Percentiles rank a stretch among this genome's conserved stretches.
These are phyloP conservation scores for Botrytis sinoallii DNA, from an alignment of 2,329 filamentous ascomycete genomes.

Conservation along the genomic window DNA sequence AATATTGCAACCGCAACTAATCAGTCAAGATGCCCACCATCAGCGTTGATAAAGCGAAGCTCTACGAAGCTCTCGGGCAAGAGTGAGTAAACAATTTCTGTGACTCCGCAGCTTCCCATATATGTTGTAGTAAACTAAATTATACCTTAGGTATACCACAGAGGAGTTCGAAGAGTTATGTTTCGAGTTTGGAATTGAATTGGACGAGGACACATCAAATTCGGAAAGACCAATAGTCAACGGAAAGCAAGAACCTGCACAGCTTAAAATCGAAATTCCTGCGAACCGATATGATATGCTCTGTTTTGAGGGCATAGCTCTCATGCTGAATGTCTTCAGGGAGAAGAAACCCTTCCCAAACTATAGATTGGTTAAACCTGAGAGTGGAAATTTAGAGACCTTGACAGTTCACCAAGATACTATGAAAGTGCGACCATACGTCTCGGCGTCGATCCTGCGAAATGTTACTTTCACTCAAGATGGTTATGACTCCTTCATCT, in stretches of 20 bases:
- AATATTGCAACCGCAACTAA: background rate
- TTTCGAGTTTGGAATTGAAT: constrained; percentile 94
- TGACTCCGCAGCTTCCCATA: constrained; percentile 11
- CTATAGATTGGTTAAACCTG: constrained; percentile 71
- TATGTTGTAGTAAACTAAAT: constrained; percentile 21
- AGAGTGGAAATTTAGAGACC: constrained; percentile 70
- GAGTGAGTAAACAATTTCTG: constrained; percentile 56
- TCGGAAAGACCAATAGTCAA: constrained; percentile 67
- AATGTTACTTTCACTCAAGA: constrained; percentile 89
- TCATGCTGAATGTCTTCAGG: constrained; percentile 94
- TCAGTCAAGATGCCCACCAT: constrained; percentile 83
- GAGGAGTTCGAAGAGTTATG: constrained; percentile 96
- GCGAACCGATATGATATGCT: constrained; percentile 95
- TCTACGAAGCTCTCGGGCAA: constrained; percentile 88
- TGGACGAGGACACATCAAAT: constrained; percentile 73
- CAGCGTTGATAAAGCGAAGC: constrained; percentile 89
- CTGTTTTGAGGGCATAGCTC: constrained; percentile 92
- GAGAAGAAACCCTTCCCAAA: constrained; percentile 73
- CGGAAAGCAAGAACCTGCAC: constrained; percentile 79
- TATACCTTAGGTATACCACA: constrained; percentile 68
- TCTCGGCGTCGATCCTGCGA: constrained; percentile 84
- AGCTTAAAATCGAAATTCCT: constrained; percentile 97
- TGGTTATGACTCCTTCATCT: constrained; percentile 95
- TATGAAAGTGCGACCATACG: constrained; percentile 75
- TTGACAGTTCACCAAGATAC: constrained; percentile 78